Percentiles rank a stretch among this genome's conserved stretches.
These are phyloP conservation scores for Amauroascus niger DNA, from an alignment of 2,329 filamentous ascomycete genomes.

Conservation along the genomic window DNA sequence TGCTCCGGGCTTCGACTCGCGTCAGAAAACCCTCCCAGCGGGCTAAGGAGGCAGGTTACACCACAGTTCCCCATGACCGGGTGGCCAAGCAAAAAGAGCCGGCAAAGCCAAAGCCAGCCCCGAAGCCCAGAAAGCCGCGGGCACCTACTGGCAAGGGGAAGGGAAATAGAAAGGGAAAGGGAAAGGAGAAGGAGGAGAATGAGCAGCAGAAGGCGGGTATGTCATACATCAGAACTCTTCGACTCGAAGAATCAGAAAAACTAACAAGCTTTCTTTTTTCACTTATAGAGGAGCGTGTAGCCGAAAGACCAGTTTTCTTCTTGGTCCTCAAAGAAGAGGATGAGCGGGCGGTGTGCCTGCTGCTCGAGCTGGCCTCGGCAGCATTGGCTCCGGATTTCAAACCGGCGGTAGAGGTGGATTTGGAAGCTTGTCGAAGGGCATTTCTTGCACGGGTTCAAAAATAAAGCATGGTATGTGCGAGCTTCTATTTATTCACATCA, in stretches of 20 bases:
- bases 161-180: constrained; percentile 11
- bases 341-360: constrained; percentile 16
- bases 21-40: constrained; percentile 26
- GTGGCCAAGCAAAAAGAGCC: constrained; percentile 1
- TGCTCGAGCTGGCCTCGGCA: constrained; percentile 18
- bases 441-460: constrained; percentile 13
- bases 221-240: neutral
- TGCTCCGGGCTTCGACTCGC: constrained; percentile 23
- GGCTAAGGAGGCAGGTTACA: constrained; percentile 23
- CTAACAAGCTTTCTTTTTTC: neutral
- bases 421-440: constrained; percentile 11
- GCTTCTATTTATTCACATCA: neutral
- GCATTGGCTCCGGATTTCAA: constrained; percentile 19
- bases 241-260: neutral
- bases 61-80: constrained; percentile 5
- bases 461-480: neutral
- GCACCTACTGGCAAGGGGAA: constrained; percentile 12
- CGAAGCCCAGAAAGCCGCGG: constrained; percentile 13
- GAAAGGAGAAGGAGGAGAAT: too few relatives aligned
- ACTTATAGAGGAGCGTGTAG: neutral
- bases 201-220: neutral
- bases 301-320: constrained; percentile 4
- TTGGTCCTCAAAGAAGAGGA: constrained; percentile 13
- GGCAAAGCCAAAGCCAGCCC: constrained; percentile 3
- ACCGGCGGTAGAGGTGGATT: constrained; percentile 16